Base-by-base conservation (phyloP, 176 grass and related monocot species). In the Leersia perrieri region DNA sequence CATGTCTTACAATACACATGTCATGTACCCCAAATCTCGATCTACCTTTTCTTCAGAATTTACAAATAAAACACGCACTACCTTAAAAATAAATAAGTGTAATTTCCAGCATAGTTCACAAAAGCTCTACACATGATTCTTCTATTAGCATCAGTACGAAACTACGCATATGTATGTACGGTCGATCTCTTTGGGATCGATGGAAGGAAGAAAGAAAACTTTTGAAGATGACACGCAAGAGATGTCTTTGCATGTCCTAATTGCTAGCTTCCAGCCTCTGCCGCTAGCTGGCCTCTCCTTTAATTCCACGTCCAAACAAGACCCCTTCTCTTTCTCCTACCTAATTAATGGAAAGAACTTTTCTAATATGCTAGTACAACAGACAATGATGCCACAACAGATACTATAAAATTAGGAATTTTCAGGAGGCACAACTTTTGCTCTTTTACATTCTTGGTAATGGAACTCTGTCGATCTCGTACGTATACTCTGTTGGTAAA, bases 331-430 rank as follows among this genome's bases (percentile, higher is more conserved):
- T 73, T 74, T 86, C 51, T 30, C 78, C 63, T 75, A 70, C 78
- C 72, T 63, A 63, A 75, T 58, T 25, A 25, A 11, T 58, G 2
- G n/a, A 87, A 70, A 70, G 53, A 47, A 8, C 27, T 9, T 63
- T 76, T 70, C 1, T 33, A 1, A 28, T 45, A 27, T 67, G 16
- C 70, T 28, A n/a, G n/a, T n/a, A 14, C 2, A 10, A 5, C 28
- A 32, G 78, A 76, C 64, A 77, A 71, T 18, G 79, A 64, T 41
- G 64, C 32, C 25, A 35, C 73, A 70, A 64, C 78, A 81, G 68
- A 68, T 29, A 25, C n/a, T 25, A 58, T 11, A 55, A 13, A 87
- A 53, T 27, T 22, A 33, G 30, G 1, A 34, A 34, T 60, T 71
- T 28, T 41, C 5, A 55, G n/a, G 16, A 11, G 18, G 30, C 4